These are phyloP conservation scores for Puccinia novopanici DNA, from an alignment of 1,284 basidiomycete genomes.

Conservation along the genomic window DNA sequence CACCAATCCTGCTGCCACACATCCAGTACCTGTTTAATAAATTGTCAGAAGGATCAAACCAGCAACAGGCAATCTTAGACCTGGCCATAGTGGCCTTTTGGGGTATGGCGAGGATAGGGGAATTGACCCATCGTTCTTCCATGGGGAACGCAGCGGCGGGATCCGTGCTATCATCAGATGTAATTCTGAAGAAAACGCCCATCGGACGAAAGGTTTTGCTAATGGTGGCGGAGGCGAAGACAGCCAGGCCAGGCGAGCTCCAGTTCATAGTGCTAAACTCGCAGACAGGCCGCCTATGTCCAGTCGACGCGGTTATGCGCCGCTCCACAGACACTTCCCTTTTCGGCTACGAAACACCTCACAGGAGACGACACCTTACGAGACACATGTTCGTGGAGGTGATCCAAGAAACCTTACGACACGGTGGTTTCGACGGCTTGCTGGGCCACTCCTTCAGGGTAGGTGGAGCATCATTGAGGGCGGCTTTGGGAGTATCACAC, in stretches of 20 bases:
- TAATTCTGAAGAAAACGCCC: too few species aligned
- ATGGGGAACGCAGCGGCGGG: too few species aligned
- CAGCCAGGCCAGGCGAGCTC: background rate
- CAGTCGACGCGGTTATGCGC: slow-evolving; percentile 3
- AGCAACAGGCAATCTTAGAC: background rate
- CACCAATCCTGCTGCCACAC: background rate
- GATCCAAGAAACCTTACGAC: too few species aligned
- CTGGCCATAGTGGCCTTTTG: background rate
- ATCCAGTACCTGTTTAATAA: background rate
- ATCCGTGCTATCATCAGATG: too few species aligned
- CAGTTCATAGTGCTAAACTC: background rate
- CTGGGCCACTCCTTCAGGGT: too few species aligned
- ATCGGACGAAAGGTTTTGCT: background rate
- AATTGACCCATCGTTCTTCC: background rate
- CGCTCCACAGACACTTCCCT: background rate
- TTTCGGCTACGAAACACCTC: background rate
- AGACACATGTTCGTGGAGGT: too few species aligned
- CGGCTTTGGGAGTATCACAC: too few species aligned
- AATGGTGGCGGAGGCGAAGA: background rate
- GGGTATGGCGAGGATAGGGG: too few species aligned
- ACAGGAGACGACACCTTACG: too few species aligned
- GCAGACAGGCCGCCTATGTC: background rate
- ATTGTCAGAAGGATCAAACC: background rate
- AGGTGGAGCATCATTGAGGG: too few species aligned
- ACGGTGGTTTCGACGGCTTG: too few species aligned